Evolutionary conservation across 768 basidiomycete species (phyloP).

Genomic region (Lyophyllum decastes): DNA sequence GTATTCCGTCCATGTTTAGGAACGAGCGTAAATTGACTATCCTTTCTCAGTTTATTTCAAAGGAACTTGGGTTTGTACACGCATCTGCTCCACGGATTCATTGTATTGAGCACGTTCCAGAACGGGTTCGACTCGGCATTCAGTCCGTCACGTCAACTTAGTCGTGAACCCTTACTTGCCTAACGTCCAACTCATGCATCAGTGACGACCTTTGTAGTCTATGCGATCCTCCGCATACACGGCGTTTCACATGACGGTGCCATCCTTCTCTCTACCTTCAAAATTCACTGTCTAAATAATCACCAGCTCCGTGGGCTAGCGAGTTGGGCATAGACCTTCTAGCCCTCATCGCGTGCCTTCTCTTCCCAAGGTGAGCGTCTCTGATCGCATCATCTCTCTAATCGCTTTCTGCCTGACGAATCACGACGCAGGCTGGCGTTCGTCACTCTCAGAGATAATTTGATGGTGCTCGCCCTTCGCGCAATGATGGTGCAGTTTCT

Average conservation of each 20-base stretch:
- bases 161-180: too few species aligned
- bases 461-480: conserved; percentile 80
- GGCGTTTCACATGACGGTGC: conserved; percentile 71
- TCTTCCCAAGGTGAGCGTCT: conserved; percentile 75
- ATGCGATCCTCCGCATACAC: conserved; percentile 75
- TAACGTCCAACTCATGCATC: not conserved
- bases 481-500: conserved; percentile 94
- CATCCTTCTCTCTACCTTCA: conserved; percentile 16
- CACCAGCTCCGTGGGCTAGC: conserved; percentile 65
- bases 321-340: conserved; percentile 78
- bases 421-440: conserved; percentile 72
- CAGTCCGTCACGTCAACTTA: conserved; percentile 42
- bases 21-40: not conserved
- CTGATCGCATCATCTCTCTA: not conserved
- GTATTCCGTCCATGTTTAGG: not conserved
- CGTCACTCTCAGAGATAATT: conserved; percentile 80
- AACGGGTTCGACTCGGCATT: conserved; percentile 95
- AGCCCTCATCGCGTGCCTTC: conserved; percentile 84
- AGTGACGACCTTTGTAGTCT: conserved; percentile 82
- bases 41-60: conserved; percentile 68
- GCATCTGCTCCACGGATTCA: not conserved
- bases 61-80: conserved; percentile 70
- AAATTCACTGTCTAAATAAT: not conserved
- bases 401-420: conserved; percentile 1
- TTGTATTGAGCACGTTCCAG: conserved; percentile 33